Base-by-base conservation (phyloP, 805 yeast species). In the Candida caryicola region DNA sequence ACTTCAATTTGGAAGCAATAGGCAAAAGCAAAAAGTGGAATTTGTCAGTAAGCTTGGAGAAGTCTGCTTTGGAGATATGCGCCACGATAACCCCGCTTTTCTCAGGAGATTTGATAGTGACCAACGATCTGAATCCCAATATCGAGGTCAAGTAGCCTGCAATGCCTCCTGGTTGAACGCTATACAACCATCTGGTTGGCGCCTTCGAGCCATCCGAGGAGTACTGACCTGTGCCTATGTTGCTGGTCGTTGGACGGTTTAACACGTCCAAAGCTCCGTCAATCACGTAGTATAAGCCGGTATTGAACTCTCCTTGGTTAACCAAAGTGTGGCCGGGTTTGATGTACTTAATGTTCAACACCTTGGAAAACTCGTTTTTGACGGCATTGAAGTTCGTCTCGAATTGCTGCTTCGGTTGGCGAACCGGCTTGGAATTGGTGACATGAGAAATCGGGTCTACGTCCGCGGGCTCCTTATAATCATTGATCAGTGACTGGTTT, bases 121-220 rank as follows among this genome's bases (percentile, higher is more conserved):
- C 89, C 50, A 88, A 77, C 0, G 97, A 86, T 41, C 81, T 77
- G 45, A 83, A 79, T 0, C 95, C 93, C 7, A 89, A 74, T 12
- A 90, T 59, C 0, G 95, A 76, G 3, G 95, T 87, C 33, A 91
- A 58, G 54, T 86, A 91, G 0, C 98, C 98, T 0, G 91, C 95
- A 12, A 91, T 59, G 3, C 93, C 93, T 5, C 97, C 97, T 2
- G 82, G 69, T 12, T 72, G 63, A 1, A 88, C 80, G 0, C 79
- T 73, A 48, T 81, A 82, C 1, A 86, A 49, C 19, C 60, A 58
- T 27, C 69, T 72, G 27, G 38, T 19, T 9, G 29, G 13, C 10
- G 10, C 25, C 9, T 21, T n/a, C 16, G 16, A n/a, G 10, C 18
- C 14, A 6, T 21, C 17, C 6, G 30, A 23, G 7, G 27, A 26